A percentile compares a stretch with the other conserved stretches of the same genome.
Conservation (phyloP, 139 green algal genomes). For the Axilococcus clingmanii region DNA sequence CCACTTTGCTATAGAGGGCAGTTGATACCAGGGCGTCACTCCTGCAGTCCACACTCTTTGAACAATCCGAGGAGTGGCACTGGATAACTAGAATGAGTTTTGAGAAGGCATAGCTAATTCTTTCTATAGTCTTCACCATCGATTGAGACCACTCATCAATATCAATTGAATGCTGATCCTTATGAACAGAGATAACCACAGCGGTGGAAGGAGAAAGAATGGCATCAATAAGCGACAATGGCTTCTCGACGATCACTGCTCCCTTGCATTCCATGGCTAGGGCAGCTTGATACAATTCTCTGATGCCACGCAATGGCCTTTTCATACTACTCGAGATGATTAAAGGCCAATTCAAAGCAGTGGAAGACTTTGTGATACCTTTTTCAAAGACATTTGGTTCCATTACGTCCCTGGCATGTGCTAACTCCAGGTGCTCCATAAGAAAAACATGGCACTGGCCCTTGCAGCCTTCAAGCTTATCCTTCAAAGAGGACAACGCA, state of each 20-base stretch:
- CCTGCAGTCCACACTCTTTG: too few relatives aligned
- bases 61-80: too few relatives aligned
- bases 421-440: neutral
- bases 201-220: constrained; percentile 15
- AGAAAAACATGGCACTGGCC: neutral
- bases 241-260: constrained; percentile 19
- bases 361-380: neutral
- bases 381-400: neutral
- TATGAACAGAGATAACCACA: too few relatives aligned
- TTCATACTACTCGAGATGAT: constrained; percentile 13
- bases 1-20: too few relatives aligned
- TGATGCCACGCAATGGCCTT: constrained; percentile 9
- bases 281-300: constrained; percentile 26
- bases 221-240: constrained; percentile 14
- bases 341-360: constrained; percentile 15
- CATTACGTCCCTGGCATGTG: neutral
- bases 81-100: too few relatives aligned
- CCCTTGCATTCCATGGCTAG: constrained; percentile 23
- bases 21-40: too few relatives aligned
- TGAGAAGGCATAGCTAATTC: too few relatives aligned
- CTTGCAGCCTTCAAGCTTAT: neutral
- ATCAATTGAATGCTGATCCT: too few relatives aligned
- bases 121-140: too few relatives aligned
- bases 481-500: too few relatives aligned
- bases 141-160: too few relatives aligned